phyloP scores from a whole-genome alignment of 805 yeast species.

The Huiozyma naganishii region DNA sequence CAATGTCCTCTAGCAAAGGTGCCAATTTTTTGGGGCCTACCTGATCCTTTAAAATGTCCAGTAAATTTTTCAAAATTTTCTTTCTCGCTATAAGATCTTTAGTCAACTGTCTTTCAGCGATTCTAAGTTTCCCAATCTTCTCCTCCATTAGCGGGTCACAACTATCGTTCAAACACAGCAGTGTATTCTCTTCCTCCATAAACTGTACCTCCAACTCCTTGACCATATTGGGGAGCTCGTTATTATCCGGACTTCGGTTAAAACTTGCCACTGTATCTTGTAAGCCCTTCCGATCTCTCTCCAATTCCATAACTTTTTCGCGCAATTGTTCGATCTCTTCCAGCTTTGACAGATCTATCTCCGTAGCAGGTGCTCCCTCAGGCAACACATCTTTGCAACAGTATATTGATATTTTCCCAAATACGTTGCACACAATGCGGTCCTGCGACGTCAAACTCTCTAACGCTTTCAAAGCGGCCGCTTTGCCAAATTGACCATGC shows the following conservation, averaged over 20 bases:
- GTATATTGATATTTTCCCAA: slow-evolving; percentile 36
- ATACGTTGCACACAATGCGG: slow-evolving; percentile 30
- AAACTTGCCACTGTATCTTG: neutral
- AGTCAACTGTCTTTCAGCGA: slow-evolving; percentile 6
- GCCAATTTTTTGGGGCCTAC: slow-evolving; percentile 16
- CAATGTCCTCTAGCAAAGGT: slow-evolving; percentile 22
- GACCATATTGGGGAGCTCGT: neutral
- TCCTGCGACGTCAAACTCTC: slow-evolving; percentile 28
- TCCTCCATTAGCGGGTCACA: slow-evolving; percentile 1
- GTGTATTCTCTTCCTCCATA: neutral
- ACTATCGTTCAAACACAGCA: neutral
- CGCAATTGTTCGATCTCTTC: slow-evolving; percentile 15
- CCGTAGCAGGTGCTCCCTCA: slow-evolving; percentile 2
- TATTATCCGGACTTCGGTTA: neutral
- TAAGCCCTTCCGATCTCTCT: slow-evolving; percentile 5
- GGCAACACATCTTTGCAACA: slow-evolving; percentile 30
- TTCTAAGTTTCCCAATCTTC: slow-evolving; percentile 6
- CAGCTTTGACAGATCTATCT: slow-evolving; percentile 1
- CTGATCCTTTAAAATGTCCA: slow-evolving; percentile 18
- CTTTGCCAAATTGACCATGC: slow-evolving; percentile 31
- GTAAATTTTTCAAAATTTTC: slow-evolving; percentile 11
- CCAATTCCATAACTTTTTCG: slow-evolving; percentile 15
- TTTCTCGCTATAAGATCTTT: slow-evolving; percentile 12
- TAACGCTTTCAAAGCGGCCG: slow-evolving; percentile 28
- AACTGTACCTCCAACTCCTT: neutral